A percentile compares a stretch with the other conserved stretches of the same genome.
Evolutionary conservation across 2,329 filamentous ascomycete genomes (phyloP).

Genomic region (Colletotrichum plurivorum): DNA sequence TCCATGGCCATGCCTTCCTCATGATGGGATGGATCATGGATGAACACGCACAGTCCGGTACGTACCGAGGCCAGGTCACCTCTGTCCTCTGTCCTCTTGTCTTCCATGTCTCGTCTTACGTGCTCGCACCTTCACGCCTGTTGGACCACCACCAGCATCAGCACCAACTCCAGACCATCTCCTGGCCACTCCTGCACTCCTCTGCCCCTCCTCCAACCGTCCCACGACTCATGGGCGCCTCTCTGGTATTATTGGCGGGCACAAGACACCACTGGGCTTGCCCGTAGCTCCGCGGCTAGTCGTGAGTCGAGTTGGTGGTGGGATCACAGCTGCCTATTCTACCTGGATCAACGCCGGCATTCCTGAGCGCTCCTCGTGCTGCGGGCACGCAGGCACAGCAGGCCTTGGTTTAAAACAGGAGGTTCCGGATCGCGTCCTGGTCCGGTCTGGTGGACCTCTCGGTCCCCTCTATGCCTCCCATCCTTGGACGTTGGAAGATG

Average conservation of each 20-base stretch:
- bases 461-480: slow-evolving; percentile 1
- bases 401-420: slow-evolving; percentile 36
- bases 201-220: neutral
- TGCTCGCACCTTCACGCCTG: neutral
- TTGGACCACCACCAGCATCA: neutral
- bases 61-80: slow-evolving; percentile 1
- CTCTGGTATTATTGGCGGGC: neutral
- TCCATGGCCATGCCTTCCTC: too few species aligned
- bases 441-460: slow-evolving; percentile 17
- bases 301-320: neutral
- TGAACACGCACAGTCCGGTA: neutral
- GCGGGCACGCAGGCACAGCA: slow-evolving; percentile 16
- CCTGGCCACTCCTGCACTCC: slow-evolving; percentile 11
- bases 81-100: neutral
- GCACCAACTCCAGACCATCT: neutral
- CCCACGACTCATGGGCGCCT: slow-evolving; percentile 15
- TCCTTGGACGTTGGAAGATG: neutral
- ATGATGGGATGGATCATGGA: too few species aligned
- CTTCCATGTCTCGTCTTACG: too few species aligned
- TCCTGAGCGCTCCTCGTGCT: slow-evolving; percentile 35
- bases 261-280: neutral
- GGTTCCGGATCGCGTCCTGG: slow-evolving; percentile 30
- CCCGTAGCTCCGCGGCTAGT: slow-evolving; percentile 18
- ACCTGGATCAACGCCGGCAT: slow-evolving; percentile 25
- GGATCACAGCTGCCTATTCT: slow-evolving; percentile 1